Conservation (phyloP, 2,329 filamentous ascomycete genomes). For the Calycina marina region DNA sequence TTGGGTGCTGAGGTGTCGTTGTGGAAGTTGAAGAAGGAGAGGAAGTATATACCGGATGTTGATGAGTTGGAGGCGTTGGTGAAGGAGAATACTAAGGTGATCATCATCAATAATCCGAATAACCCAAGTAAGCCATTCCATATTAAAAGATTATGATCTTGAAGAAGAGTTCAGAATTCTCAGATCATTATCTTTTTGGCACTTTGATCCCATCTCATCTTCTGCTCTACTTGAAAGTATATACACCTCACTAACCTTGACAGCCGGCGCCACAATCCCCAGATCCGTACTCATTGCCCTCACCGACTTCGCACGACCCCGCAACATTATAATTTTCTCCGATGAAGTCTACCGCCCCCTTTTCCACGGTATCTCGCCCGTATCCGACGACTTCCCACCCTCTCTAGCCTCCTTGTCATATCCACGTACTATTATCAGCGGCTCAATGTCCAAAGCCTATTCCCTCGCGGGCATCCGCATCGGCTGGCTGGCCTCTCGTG, state of each 20-base stretch:
- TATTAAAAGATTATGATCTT: no score
- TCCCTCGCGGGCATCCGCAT: conserved; percentile 67
- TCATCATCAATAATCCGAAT: conserved; percentile 62
- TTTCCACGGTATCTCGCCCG: conserved; percentile 40
- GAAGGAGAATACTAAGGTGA: conserved; percentile 55
- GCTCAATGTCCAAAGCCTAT: conserved; percentile 78
- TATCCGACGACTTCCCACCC: conserved; percentile 37
- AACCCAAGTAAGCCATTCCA: conserved; percentile 54
- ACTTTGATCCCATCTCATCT: no score
- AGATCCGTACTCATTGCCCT: conserved; percentile 44
- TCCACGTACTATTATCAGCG: conserved; percentile 53
- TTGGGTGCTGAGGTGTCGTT: conserved; percentile 64
- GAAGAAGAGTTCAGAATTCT: no score
- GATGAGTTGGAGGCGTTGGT: conserved; percentile 51
- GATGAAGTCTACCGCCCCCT: conserved; percentile 79
- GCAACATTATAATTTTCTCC: conserved; percentile 51
- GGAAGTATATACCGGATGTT: conserved; percentile 53
- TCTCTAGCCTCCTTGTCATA: conserved; percentile 62
- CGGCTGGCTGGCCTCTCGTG: conserved; percentile 67
- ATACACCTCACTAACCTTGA: no score
- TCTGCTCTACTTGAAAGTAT: no score
- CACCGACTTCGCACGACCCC: conserved; percentile 45
- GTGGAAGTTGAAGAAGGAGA: conserved; percentile 53
- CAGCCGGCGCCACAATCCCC: conserved; percentile 51
- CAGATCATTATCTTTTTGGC: no score